A percentile compares a stretch with the other conserved stretches of the same genome.
These are phyloP conservation scores for Paramecium pentaurelia DNA, from an alignment of 73 alveolate species.

Conservation along the genomic window DNA sequence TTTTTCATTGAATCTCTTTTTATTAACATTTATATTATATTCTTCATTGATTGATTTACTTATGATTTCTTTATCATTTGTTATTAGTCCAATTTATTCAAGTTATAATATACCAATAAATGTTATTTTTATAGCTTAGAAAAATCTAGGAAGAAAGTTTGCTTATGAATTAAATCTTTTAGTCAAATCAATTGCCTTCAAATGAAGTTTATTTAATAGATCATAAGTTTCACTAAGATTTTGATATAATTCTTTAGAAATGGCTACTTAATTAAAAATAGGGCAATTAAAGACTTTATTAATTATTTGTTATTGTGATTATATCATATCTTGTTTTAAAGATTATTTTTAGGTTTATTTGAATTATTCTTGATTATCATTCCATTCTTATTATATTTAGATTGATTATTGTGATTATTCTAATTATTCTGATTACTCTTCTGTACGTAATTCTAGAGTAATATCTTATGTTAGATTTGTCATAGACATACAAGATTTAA, in stretches of 20 bases:
- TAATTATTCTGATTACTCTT: background rate
- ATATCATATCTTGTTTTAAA: background rate
- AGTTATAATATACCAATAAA: background rate
- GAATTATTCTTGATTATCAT: background rate
- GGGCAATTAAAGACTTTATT: background rate
- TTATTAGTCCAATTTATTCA: background rate
- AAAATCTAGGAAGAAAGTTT: background rate
- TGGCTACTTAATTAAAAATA: background rate
- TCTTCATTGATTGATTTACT: background rate
- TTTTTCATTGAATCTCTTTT: background rate
- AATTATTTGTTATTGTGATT: background rate
- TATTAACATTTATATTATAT: background rate
- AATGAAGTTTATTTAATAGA: background rate
- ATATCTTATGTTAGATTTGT: background rate
- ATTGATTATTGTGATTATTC: background rate
- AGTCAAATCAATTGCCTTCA: background rate
- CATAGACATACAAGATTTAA: background rate
- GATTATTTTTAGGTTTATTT: background rate
- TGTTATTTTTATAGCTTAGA: background rate
- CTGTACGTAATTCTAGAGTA: background rate
- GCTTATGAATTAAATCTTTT: background rate
- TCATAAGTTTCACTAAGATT: background rate
- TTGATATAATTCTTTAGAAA: background rate
- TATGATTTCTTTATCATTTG: background rate
- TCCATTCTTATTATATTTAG: background rate